These are phyloP conservation scores for Protomyces macrosporus DNA, from an alignment of 1,139 yeast species.

Conservation along the genomic window DNA sequence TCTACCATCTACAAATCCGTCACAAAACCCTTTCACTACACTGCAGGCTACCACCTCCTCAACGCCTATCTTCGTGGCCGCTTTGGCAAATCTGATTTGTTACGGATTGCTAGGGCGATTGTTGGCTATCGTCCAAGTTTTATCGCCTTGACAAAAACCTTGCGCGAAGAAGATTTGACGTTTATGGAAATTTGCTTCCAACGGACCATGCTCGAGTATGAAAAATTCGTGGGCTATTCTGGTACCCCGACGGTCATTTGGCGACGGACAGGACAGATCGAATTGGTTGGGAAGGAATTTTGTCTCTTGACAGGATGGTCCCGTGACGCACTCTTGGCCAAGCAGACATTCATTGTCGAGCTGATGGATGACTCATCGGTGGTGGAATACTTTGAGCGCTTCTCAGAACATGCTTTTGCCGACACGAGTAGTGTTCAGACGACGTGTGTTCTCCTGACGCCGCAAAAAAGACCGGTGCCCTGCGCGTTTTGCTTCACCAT, in stretches of 20 bases:
- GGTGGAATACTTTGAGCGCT: constrained; percentile 78
- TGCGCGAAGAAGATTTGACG: constrained; percentile 83
- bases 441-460: constrained; percentile 72
- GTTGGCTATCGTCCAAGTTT: constrained; percentile 87
- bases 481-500: constrained; percentile 89
- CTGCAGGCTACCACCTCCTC: constrained; percentile 82
- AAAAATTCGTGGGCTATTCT: constrained; percentile 70
- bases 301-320: constrained; percentile 88
- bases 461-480: constrained; percentile 46
- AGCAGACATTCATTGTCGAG: constrained; percentile 70
- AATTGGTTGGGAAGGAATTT: constrained; percentile 89
- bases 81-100: constrained; percentile 63
- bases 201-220: constrained; percentile 80
- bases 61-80: constrained; percentile 67
- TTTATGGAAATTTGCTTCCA: constrained; percentile 97
- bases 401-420: constrained; percentile 81
- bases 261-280: constrained; percentile 93
- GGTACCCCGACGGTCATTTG: constrained; percentile 95
- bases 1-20: constrained; percentile 73
- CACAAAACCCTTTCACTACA: constrained; percentile 72
- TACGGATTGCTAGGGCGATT: constrained; percentile 81
- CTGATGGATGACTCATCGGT: constrained; percentile 83
- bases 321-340: constrained; percentile 54
- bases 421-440: constrained; percentile 79
- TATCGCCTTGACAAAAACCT: constrained; percentile 82